A percentile compares a stretch with the other conserved stretches of the same genome.
These are phyloP conservation scores for Penicillium olsonii DNA, from an alignment of 2,329 filamentous ascomycete species.

Conservation along the genomic window DNA sequence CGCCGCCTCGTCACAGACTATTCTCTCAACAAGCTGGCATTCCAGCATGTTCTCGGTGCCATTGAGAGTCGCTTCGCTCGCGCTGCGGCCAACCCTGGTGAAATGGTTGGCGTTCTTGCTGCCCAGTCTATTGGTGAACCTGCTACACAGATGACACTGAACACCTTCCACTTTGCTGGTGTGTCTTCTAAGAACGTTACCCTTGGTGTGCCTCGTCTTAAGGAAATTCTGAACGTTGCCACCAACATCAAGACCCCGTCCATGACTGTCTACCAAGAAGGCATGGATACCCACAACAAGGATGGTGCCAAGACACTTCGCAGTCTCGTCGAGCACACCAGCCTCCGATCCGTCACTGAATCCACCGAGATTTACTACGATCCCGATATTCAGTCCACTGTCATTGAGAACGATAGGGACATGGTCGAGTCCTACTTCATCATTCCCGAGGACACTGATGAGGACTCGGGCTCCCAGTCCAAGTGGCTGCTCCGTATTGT, in stretches of 20 bases:
- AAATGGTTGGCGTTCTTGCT: slow-evolving; percentile 97
- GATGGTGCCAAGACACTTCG: slow-evolving; percentile 82
- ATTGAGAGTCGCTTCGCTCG: slow-evolving; percentile 85
- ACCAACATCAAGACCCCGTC: slow-evolving; percentile 98
- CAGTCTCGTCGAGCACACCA: slow-evolving; percentile 91
- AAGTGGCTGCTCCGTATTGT: slow-evolving; percentile 94
- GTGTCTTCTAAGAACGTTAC: slow-evolving; percentile 99
- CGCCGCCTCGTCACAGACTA: slow-evolving; percentile 87
- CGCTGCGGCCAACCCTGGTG: slow-evolving; percentile 84
- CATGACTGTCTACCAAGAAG: slow-evolving; percentile 86
- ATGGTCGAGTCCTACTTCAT: slow-evolving; percentile 98
- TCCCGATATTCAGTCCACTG: slow-evolving; percentile 81
- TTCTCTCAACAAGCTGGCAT: slow-evolving; percentile 84
- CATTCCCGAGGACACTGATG: slow-evolving; percentile 79
- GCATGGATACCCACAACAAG: slow-evolving; percentile 63
- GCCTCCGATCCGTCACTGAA: slow-evolving; percentile 84
- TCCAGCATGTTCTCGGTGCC: slow-evolving; percentile 89
- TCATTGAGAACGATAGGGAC: slow-evolving; percentile 82
- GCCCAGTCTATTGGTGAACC: slow-evolving; percentile 99
- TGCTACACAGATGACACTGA: slow-evolving; percentile 98
- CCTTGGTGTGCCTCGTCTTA: slow-evolving; percentile 95
- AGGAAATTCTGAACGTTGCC: slow-evolving; percentile 98
- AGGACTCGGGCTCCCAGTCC: slow-evolving; percentile 68
- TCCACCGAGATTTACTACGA: slow-evolving; percentile 98
- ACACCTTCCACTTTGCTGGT: slow-evolving; percentile 99